A percentile compares a stretch with the other conserved stretches of the same genome.
Conservation (phyloP, 1,284 basidiomycete species). For the Agroathelia rolfsii region DNA sequence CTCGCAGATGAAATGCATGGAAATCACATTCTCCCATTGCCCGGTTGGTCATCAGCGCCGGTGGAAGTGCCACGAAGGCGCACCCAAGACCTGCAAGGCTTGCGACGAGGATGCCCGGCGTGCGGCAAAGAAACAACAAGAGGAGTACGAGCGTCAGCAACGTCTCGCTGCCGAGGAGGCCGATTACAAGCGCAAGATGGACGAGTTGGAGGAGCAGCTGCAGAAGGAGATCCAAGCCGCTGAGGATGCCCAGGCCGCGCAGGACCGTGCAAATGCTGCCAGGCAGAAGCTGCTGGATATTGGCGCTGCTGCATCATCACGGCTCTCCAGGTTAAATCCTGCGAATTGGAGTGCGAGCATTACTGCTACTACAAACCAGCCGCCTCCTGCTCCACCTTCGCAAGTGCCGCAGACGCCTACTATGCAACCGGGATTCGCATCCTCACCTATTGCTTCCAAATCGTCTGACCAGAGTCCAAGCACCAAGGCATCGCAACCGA, state of each 20-base stretch:
- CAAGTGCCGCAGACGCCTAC: constrained; percentile 1
- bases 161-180: constrained; percentile 17
- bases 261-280: constrained; percentile 15
- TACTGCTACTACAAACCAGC: background rate
- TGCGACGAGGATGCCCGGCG: constrained; percentile 17
- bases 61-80: constrained; percentile 16
- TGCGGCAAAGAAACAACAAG: constrained; percentile 15
- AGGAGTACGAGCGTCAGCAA: constrained; percentile 15
- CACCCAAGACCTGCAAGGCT: constrained; percentile 14
- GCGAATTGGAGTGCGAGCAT: background rate
- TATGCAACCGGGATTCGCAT: background rate
- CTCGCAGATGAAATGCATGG: constrained; percentile 20
- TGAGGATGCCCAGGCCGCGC: constrained; percentile 13
- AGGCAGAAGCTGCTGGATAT: constrained; percentile 17
- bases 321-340: background rate
- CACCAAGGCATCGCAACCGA: too few species aligned
- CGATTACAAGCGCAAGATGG: too few species aligned
- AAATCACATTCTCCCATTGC: constrained; percentile 14
- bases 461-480: too few species aligned
- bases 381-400: background rate
- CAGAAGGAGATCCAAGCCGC: constrained; percentile 15
- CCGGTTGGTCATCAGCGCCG: constrained; percentile 15
- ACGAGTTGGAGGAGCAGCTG: constrained; percentile 17
- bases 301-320: constrained; percentile 8
- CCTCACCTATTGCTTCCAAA: too few species aligned